phyloP scores from a whole-genome alignment of 2,329 filamentous ascomycete species.

The Cladophialophora psammophila region DNA sequence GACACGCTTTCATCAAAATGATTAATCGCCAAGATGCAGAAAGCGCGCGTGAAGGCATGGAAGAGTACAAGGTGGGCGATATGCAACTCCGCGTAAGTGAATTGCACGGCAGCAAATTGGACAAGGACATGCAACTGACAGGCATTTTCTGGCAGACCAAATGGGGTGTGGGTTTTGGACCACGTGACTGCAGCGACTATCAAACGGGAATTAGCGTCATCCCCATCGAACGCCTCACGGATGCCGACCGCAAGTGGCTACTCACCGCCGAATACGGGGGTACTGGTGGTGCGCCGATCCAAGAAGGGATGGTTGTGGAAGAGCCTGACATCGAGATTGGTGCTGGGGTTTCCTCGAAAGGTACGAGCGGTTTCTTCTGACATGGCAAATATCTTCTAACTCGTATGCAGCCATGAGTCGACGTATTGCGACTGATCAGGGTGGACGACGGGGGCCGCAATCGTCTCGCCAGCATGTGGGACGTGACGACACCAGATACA shows the following conservation, averaged over 20 bases:
- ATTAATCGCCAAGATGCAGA: slow-evolving; percentile 85
- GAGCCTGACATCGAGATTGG: slow-evolving; percentile 99
- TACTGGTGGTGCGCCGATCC: slow-evolving; percentile 81
- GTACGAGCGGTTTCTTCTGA: slow-evolving; percentile 44
- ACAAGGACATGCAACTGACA: slow-evolving; percentile 9
- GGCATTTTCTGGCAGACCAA: slow-evolving; percentile 68
- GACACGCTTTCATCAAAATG: slow-evolving; percentile 99
- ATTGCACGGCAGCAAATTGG: background rate
- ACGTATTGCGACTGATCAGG: slow-evolving; percentile 59
- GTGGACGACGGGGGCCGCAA: slow-evolving; percentile 58
- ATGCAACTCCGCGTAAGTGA: slow-evolving; percentile 73
- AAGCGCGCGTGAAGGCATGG: slow-evolving; percentile 84
- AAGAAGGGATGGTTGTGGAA: slow-evolving; percentile 86
- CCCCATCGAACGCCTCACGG: slow-evolving; percentile 88
- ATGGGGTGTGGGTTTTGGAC: slow-evolving; percentile 97
- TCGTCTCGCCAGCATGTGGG: slow-evolving; percentile 50
- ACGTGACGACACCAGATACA: slow-evolving; percentile 44
- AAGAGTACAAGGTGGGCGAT: slow-evolving; percentile 75
- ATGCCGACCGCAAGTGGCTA: slow-evolving; percentile 98
- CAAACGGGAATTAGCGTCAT: slow-evolving; percentile 90
- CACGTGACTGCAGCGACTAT: slow-evolving; percentile 97
- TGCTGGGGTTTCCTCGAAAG: slow-evolving; percentile 95
- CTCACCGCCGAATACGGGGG: slow-evolving; percentile 91
- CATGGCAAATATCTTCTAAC: slow-evolving; percentile 32
- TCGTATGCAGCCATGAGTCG: slow-evolving; percentile 56